Evolutionary conservation across 495 filamentous ascomycete genomes (phyloP).

Genomic region (Tetracladium marchalianum): DNA sequence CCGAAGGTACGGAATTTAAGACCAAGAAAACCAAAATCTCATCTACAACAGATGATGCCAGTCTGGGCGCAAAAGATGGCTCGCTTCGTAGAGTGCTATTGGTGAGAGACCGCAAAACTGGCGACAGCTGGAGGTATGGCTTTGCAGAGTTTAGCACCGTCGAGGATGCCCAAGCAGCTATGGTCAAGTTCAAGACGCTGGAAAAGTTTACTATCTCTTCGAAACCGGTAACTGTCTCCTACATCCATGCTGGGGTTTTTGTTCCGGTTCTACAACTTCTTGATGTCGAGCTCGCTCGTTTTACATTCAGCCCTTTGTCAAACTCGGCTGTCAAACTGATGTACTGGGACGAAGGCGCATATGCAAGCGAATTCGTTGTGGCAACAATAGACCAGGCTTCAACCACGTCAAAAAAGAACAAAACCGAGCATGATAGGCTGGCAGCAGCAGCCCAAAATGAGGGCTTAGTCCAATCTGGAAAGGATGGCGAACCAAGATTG

Average conservation of each 20-base stretch:
- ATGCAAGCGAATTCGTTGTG: conserved; percentile 56
- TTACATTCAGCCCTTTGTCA: conserved; percentile 63
- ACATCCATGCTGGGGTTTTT: conserved; percentile 83
- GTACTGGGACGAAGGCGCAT: conserved; percentile 81
- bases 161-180: conserved; percentile 69
- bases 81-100: conserved; percentile 70
- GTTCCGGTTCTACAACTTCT: conserved; percentile 57
- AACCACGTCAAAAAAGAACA: conserved; percentile 23
- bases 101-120: conserved; percentile 61
- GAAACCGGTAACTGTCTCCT: conserved; percentile 61
- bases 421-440: conserved; percentile 17
- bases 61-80: conserved; percentile 65
- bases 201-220: conserved; percentile 83
- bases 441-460: conserved; percentile 30
- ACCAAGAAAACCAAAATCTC: conserved; percentile 56
- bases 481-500: conserved; percentile 39
- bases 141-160: conserved; percentile 79
- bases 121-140: conserved; percentile 78
- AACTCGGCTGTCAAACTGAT: conserved; percentile 61
- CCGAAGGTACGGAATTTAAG: conserved; percentile 23
- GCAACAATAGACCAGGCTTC: conserved; percentile 34
- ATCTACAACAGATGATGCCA: conserved; percentile 63
- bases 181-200: conserved; percentile 62
- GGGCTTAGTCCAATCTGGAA: conserved; percentile 26
- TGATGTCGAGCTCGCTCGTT: conserved; percentile 39